Evolutionary conservation across 2,329 filamentous ascomycete species (phyloP).

Genomic region (Fusarium dimerum): DNA sequence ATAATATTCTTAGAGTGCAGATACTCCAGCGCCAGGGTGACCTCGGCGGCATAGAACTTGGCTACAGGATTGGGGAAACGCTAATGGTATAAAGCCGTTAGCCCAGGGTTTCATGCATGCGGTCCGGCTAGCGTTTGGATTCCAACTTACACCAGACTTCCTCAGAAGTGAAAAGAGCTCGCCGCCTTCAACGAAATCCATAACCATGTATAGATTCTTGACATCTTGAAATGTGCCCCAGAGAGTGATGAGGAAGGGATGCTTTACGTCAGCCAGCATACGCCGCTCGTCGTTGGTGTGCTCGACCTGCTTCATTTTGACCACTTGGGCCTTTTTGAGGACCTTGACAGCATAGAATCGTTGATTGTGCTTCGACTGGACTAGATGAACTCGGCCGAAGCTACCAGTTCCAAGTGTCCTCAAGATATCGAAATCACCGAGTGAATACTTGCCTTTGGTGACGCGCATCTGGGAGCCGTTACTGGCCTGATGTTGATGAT

Average conservation of each 20-base stretch:
- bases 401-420: slow-evolving; percentile 94
- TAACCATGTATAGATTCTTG: slow-evolving; percentile 98
- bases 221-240: slow-evolving; percentile 98
- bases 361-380: slow-evolving; percentile 97
- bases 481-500: slow-evolving; percentile 36
- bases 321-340: slow-evolving; percentile 95
- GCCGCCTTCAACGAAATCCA: slow-evolving; percentile 99
- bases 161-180: slow-evolving; percentile 93
- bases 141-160: slow-evolving; percentile 76
- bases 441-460: slow-evolving; percentile 96
- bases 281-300: slow-evolving; percentile 97
- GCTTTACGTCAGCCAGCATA: slow-evolving; percentile 96
- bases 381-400: slow-evolving; percentile 93
- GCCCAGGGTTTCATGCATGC: not conserved
- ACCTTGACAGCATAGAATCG: slow-evolving; percentile 99
- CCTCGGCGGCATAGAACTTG: slow-evolving; percentile 98
- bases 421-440: slow-evolving; percentile 85
- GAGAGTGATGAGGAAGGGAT: slow-evolving; percentile 94
- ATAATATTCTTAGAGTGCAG: slow-evolving; percentile 94
- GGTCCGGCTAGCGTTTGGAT: not conserved
- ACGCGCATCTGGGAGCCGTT: slow-evolving; percentile 54
- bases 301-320: slow-evolving; percentile 99
- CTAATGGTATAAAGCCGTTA: slow-evolving; percentile 46
- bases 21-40: slow-evolving; percentile 93
- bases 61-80: slow-evolving; percentile 98